Evolutionary conservation across 2,329 filamentous ascomycete genomes (phyloP), one percentile per base, ranked within the genome.

Genomic region (Colletotrichum musae): DNA sequence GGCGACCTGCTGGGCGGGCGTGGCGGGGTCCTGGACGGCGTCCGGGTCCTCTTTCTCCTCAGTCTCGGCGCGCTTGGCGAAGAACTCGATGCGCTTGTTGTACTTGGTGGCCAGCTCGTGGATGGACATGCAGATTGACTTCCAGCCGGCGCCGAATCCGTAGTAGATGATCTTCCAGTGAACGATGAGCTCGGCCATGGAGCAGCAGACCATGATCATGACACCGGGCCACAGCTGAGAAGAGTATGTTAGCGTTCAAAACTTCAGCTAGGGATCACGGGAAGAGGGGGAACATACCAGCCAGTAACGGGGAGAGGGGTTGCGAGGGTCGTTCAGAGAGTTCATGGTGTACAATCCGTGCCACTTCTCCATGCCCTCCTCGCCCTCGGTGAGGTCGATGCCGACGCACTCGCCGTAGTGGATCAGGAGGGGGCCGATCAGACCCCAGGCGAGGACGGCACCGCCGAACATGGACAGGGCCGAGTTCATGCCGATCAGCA

Each of bases 381-480:
- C 45, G 12, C 75, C 76, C 1, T 66, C 67, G 28, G 58, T 61
- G 4, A 10, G 26, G 39, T 74, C 65, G 45, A 83, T 82, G 77
- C 88, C 88, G 1, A 84, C 82, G 15, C 83, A 84, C 32, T 77
- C 87, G 58, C 87, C 88, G 4, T 86, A 88, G 66, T 87, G 83
- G 1, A 80, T 80, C 1, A 84, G 80, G 1, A 85, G 70, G 39
- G 81, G 82, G 12, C 81, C 84, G 60, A 88, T 87, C 78, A 90
- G 7, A 79, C 84, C 52, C 86, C 86, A 89, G 26, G 87, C 87
- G 32, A 88, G 76, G 57, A 90, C 80, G 16, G 85, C 86, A 18
- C 89, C 88, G 15, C 73, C 80, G 69, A 87, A 87, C 83, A 89
- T 89, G 10, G 88, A 90, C 64, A 88, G 74, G 26, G 87, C 85